Conservation (phyloP, 2,329 filamentous ascomycete species). For the Beauveria bassiana region DNA sequence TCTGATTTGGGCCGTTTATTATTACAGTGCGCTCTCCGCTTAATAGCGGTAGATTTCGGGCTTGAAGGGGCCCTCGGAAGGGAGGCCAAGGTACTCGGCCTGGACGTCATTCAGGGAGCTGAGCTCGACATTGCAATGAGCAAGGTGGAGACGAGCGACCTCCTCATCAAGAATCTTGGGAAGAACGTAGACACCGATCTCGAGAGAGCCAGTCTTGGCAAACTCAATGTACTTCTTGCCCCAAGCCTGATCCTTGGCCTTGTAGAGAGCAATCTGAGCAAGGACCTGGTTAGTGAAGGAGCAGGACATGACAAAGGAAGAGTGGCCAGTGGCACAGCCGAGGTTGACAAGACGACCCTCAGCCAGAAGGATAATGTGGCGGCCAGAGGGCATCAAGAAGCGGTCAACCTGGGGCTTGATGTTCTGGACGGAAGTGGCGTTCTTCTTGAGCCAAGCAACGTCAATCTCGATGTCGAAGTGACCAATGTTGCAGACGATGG, state of each 20-base stretch:
- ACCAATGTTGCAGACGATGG: constrained; percentile 99
- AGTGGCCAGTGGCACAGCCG: constrained; percentile 97
- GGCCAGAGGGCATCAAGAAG: constrained; percentile 87
- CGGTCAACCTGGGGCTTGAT: constrained; percentile 99
- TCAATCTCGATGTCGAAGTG: constrained; percentile 99
- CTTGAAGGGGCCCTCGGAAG: constrained; percentile 90
- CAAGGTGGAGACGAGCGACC: constrained; percentile 88
- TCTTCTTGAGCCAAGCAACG: constrained; percentile 98
- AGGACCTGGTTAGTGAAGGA: constrained; percentile 99
- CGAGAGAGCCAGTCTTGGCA: constrained; percentile 83
- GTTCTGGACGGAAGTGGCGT: constrained; percentile 87
- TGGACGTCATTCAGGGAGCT: constrained; percentile 77
- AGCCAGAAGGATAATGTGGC: constrained; percentile 96
- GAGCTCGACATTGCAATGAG: constrained; percentile 91
- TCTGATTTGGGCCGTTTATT: constrained; percentile 21
- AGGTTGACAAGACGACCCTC: constrained; percentile 99
- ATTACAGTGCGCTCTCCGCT: constrained; percentile 23
- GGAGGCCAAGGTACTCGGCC: constrained; percentile 89
- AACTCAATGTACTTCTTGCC: constrained; percentile 95
- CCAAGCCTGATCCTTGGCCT: constrained; percentile 80
- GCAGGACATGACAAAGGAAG: constrained; percentile 99
- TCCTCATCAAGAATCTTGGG: constrained; percentile 99
- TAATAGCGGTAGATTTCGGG: constrained; percentile 61
- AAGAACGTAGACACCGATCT: constrained; percentile 87
- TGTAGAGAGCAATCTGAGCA: constrained; percentile 97